These are phyloP conservation scores for Mycosphaerelloides madeirae DNA, from an alignment of 2,329 filamentous ascomycete species.

Conservation along the genomic window DNA sequence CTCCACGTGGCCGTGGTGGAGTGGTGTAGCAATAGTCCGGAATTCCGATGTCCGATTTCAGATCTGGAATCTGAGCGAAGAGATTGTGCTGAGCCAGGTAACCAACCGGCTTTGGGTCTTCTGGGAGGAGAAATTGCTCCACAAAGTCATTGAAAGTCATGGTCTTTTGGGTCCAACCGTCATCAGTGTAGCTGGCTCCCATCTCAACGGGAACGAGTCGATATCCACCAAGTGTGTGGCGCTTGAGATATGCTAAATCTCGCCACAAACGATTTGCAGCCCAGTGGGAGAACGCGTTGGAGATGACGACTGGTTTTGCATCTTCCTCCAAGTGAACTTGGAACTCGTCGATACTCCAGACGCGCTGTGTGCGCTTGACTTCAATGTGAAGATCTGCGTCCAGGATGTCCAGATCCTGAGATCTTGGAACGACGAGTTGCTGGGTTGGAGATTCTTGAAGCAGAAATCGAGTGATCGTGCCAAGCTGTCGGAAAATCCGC, in stretches of 20 bases:
- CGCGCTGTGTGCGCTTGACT: constrained; percentile 7
- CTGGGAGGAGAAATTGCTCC: constrained; percentile 51
- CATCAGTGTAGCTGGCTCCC: constrained; percentile 81
- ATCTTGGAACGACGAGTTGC: neutral
- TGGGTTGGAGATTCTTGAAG: no score
- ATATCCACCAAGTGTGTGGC: constrained; percentile 67
- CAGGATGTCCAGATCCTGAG: no score
- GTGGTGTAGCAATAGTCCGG: constrained; percentile 80
- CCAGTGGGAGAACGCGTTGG: constrained; percentile 63
- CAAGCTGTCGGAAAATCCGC: constrained; percentile 50
- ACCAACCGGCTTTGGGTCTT: constrained; percentile 43
- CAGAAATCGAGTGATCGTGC: constrained; percentile 19
- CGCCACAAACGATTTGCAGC: constrained; percentile 75
- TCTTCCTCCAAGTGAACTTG: constrained; percentile 25
- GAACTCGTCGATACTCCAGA: constrained; percentile 24
- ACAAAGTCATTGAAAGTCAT: constrained; percentile 72
- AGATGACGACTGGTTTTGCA: constrained; percentile 62
- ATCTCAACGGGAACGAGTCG: constrained; percentile 64
- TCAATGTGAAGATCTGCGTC: no score
- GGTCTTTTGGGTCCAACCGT: constrained; percentile 77
- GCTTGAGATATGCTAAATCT: constrained; percentile 67
- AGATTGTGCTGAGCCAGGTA: constrained; percentile 93
- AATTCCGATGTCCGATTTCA: constrained; percentile 69
- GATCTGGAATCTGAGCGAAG: constrained; percentile 70
- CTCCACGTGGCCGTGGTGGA: constrained; percentile 51